Evolutionary conservation across 1,139 yeast genomes (phyloP), one percentile per base, ranked within the genome.

Genomic region (Pichia sp.): DNA sequence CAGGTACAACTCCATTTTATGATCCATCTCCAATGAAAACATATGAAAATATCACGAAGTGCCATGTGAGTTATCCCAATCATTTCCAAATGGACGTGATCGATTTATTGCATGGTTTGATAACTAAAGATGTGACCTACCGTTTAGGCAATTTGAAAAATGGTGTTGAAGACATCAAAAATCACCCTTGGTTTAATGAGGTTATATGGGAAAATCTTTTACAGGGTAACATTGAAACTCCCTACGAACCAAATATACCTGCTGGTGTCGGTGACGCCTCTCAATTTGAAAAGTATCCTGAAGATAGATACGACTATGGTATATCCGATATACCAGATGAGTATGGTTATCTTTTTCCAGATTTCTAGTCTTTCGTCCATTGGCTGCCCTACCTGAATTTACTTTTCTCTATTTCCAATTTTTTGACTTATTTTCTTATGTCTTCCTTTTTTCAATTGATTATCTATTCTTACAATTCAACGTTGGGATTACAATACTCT

Each of bases 201-300:
- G 85, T 80, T 22, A 78, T 79, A 7, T 80, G 85, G 85, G 83
- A 79, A 54, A 76, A 78, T 64, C 67, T 80, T 51, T 68, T 79
- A 54, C 74, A 78, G 30, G 78, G 80, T 56, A 82, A 79, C 61
- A 80, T 80, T 40, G 85, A 80, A 61, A 80, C 84, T 34, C 85
- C 85, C 2, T 80, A 80, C 62, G 85, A 80, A 62, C 85, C 85
- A 19, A 82, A 83, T 30, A 80, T 80, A 55, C 79, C 83, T 19
- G 75, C 80, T 43, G 84, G 84, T 25, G 82, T 78, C 12, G 85
- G 85, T 49, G 85, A 80, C 62, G 72, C 81, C n/a, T 76, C 82
- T n/a, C 78, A 77, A 61, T 80, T 79, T 60, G 84, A 80, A 60
- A 74, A 74, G 55, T 80, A 80, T 57, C 84, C 84, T 4, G 85